These are phyloP conservation scores for Aegilops umbellulata DNA, from an alignment of 176 grass and related monocot species.

Conservation along the genomic window DNA sequence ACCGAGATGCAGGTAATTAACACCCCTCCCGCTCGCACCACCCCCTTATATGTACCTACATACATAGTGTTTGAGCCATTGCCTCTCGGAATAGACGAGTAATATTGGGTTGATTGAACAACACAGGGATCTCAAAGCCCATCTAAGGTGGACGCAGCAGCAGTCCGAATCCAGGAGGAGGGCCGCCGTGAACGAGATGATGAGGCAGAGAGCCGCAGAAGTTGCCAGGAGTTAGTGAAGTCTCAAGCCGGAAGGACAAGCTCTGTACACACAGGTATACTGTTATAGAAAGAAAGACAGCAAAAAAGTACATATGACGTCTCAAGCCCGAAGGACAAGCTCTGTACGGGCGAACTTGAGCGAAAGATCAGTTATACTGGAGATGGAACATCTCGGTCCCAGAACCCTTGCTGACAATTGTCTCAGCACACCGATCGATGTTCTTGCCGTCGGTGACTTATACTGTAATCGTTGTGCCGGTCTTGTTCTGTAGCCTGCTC, in stretches of 20 bases:
- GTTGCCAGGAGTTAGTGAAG: constrained; percentile 25
- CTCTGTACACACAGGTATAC: neutral
- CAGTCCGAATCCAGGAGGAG: constrained; percentile 73
- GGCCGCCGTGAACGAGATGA: constrained; percentile 86
- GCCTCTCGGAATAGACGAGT: neutral
- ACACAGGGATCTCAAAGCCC: constrained; percentile 55
- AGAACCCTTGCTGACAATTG: neutral
- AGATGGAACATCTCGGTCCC: neutral
- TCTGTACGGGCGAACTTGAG: neutral
- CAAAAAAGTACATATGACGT: neutral
- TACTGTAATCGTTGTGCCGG: constrained; percentile 3
- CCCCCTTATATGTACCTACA: neutral
- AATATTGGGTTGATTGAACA: neutral
- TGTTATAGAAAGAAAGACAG: neutral
- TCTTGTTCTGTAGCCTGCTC: neutral
- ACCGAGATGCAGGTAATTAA: constrained; percentile 78
- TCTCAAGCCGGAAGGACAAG: too few relatives aligned
- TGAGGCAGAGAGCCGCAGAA: constrained; percentile 70
- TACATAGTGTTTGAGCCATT: neutral
- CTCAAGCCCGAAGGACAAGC: neutral
- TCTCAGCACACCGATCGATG: neutral
- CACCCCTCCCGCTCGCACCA: too few relatives aligned
- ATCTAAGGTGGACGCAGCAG: constrained; percentile 38
- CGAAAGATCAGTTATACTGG: neutral
- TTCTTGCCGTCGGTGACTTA: neutral